Base-by-base conservation (phyloP, 2,329 filamentous ascomycete genomes). In the Venturia effusa region DNA sequence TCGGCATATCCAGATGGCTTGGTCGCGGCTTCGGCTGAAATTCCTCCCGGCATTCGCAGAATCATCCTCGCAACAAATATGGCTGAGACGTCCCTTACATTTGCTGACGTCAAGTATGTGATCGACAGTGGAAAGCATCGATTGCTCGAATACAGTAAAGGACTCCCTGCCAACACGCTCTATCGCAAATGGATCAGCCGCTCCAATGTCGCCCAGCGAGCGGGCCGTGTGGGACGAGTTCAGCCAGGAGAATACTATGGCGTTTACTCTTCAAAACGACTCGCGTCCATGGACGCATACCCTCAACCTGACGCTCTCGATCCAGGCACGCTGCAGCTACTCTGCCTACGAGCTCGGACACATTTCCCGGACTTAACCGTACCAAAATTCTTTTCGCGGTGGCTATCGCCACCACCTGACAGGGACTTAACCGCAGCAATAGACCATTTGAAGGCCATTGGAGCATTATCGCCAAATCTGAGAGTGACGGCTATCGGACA, bases 61-160 rank as follows among this genome's bases (percentile, higher is more conserved):
- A 75, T 83, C 39, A 78, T 83, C 40, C 70, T 83, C 10, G 74
- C 79, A 3, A 82, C 80, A 0, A 80, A 81, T 63, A 79, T 82
- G 64, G 79, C 79, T 7, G 80, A 82, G 67, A 80, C 79, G 0
- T 80, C 77, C 3, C 70, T 82, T 48, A 82, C 80, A 6, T 77
- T 82, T n/a, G 75, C 79, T 10, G 80, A 82, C 65, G 78, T 83
- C 24, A 75, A 75, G 63, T 78, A 76, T 67, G 79, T 83, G 1
- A 71, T 83, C 40, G 81, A 83, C 66, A 71, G 73, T 19, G 81
- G 81, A 60, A 80, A 76, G 67, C 66, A 74, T 15, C 72, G 76
- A 34, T 71, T 75, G 57, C 68, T 68, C 24, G 67, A 72, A 41
- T 80, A 79, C 66, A 74, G 80, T 64, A 74, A 77, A 45, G 64